Conservation (phyloP, 371 early-diverging fungal species). For the Mucor irregularis region DNA sequence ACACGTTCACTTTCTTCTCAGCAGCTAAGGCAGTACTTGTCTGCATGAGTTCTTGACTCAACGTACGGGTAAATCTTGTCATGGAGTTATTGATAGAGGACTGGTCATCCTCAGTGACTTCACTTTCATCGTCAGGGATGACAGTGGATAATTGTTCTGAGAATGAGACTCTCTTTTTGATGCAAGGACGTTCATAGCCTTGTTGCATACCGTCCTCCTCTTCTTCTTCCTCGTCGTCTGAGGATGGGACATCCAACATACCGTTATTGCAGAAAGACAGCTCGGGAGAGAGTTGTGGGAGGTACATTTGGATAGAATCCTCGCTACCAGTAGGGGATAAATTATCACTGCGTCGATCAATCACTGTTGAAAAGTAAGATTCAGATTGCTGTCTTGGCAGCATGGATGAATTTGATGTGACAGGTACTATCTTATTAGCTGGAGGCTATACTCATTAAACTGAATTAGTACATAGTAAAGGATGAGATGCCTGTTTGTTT, state of each 20-base stretch:
- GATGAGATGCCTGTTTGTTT: background rate
- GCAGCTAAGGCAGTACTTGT: background rate
- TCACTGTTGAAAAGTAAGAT: background rate
- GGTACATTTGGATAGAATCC: constrained; percentile 10
- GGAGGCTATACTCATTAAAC: background rate
- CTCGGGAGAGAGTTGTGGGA: constrained; percentile 26
- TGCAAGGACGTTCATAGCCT: background rate
- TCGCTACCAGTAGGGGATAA: background rate
- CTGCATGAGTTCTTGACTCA: background rate
- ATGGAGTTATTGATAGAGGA: background rate
- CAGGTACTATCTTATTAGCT: background rate
- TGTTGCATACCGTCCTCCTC: no score
- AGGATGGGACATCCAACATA: background rate
- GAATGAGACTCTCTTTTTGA: constrained; percentile 22
- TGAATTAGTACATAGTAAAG: background rate
- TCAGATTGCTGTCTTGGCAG: background rate
- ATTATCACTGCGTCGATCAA: background rate
- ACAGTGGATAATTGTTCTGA: constrained; percentile 15
- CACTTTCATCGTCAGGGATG: constrained; percentile 2
- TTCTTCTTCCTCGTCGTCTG: background rate
- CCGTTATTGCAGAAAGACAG: background rate
- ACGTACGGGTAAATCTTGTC: background rate
- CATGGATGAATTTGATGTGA: background rate
- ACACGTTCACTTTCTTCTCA: background rate
- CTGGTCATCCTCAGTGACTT: background rate